Base-by-base conservation (phyloP, 202 grass and related monocot genomes). In the Sporobolus alterniflorus region DNA sequence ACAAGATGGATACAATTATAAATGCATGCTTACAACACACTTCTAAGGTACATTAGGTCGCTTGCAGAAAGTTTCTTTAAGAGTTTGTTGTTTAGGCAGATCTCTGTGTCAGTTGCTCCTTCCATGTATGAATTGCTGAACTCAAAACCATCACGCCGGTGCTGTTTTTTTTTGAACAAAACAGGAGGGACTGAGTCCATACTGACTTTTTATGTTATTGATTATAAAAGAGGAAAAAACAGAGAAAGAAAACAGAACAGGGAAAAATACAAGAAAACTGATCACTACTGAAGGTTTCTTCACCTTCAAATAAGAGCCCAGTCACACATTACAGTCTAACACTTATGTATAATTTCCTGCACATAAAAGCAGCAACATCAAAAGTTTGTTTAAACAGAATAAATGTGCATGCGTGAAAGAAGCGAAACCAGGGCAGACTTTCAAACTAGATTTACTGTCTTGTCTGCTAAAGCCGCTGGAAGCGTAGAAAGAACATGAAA, bases 91-190 rank as follows among this genome's bases (percentile, higher is more conserved):
- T 18, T 84, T 74, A 98, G 49, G 77, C 82, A 84, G 64, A 86
- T 51, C 64, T 96, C 77, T 87, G 76, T 11, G 87, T 99, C 64
- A 99, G 73, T 60, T 96, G 96, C 81, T 96, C 96, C 71, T 89
- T 96, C 16, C 91, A 96, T 18, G 93, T 99, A 83, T 50, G 93
- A 93, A 50, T 99, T 99, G 65, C 96, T 93, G 64, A 96, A 93
- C 83, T 99, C 96, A 66, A 96, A 99, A 73, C 91, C 93, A 79
- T 99, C 89, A 2, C 93, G 96, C 41, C 96, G 90, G 49, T 99
- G 96, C 73, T 87, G 85, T 91, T 99, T 93, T 44, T 92, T 83
- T n/a, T n/a, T n/a, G n/a, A n/a, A n/a, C n/a, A n/a, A n/a, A n/a
- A n/a, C n/a, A n/a, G n/a, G n/a, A n/a, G n/a, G n/a, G n/a, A n/a